Percentiles rank a stretch among this genome's conserved stretches.
Evolutionary conservation across 495 filamentous ascomycete genomes (phyloP).

Genomic region (Penicillium fimorum): DNA sequence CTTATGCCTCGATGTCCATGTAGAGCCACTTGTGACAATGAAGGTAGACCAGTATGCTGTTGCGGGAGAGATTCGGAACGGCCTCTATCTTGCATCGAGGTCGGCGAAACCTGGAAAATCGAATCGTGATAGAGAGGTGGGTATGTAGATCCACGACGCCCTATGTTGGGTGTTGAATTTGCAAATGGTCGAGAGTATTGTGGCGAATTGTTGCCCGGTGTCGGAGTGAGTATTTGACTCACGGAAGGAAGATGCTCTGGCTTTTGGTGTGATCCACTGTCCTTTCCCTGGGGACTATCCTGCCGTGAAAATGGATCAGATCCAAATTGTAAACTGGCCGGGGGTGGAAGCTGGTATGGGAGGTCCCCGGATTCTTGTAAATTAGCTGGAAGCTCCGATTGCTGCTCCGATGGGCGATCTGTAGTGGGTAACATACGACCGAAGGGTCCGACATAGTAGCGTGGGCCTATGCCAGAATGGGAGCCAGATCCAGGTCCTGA

Average conservation of each 20-base stretch:
- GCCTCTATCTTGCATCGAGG: conserved; percentile 22
- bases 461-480: conserved; percentile 2
- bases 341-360: conserved; percentile 53
- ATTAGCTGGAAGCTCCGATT: conserved; percentile 36
- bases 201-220: conserved; percentile 32
- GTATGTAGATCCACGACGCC: conserved; percentile 21
- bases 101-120: conserved; percentile 14
- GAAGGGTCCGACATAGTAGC: conserved; percentile 48
- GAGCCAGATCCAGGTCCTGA: conserved; percentile 2
- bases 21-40: conserved; percentile 37
- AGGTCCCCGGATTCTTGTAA: conserved; percentile 36
- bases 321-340: conserved; percentile 44
- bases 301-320: conserved; percentile 40
- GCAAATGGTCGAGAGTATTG: conserved; percentile 31
- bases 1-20: conserved; percentile 22
- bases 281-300: conserved; percentile 27
- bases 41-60: conserved; percentile 30
- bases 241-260: conserved; percentile 48
- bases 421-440: conserved; percentile 48
- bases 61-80: conserved; percentile 27
- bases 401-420: conserved; percentile 32
- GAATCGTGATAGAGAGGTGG: conserved; percentile 27
- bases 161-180: conserved; percentile 20
- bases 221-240: conserved; percentile 46
- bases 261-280: conserved; percentile 18